Percentiles rank a stretch among this genome's conserved stretches.
Evolutionary conservation across 2,329 filamentous ascomycete genomes (phyloP).

Genomic region (Penicillium sp.): DNA sequence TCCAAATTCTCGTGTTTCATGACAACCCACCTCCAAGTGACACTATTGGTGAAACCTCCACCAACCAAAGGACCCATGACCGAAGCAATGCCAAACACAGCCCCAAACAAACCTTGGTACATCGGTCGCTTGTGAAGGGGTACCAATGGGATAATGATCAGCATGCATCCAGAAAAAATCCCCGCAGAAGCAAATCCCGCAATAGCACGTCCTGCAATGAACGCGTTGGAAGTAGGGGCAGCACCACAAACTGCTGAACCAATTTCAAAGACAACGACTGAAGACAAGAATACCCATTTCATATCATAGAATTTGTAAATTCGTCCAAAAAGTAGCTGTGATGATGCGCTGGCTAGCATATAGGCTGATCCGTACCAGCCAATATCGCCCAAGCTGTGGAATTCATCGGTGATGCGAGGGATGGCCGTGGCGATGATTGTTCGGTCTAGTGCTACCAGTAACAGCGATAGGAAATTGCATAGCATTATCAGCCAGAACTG

Average conservation of each 20-base stretch:
- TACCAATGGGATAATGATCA: constrained; percentile 8
- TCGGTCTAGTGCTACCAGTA: constrained; percentile 38
- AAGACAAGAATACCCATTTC: constrained; percentile 37
- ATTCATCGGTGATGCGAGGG: constrained; percentile 24
- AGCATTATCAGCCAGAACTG: constrained; percentile 1
- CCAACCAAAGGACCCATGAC: constrained; percentile 27
- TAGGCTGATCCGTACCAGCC: constrained; percentile 63
- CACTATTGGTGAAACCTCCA: constrained; percentile 17
- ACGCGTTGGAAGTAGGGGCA: constrained; percentile 29
- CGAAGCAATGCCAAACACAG: constrained; percentile 27
- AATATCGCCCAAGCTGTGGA: constrained; percentile 48
- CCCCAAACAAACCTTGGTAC: constrained; percentile 16
- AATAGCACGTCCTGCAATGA: constrained; percentile 33
- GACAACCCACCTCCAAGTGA: constrained; percentile 18
- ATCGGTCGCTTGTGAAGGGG: constrained; percentile 26
- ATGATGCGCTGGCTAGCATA: constrained; percentile 29
- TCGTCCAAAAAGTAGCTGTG: constrained; percentile 39
- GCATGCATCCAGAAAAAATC: constrained; percentile 21
- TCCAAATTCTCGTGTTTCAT: background rate
- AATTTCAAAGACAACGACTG: constrained; percentile 35
- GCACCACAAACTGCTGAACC: constrained; percentile 34
- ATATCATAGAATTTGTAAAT: constrained; percentile 37
- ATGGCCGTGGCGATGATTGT: constrained; percentile 36
- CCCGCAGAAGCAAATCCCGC: constrained; percentile 30
- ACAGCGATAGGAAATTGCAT: constrained; percentile 32